phyloP scores from a whole-genome alignment of 2,329 filamentous ascomycete genomes.

The Arthrobotrys sinensis region DNA sequence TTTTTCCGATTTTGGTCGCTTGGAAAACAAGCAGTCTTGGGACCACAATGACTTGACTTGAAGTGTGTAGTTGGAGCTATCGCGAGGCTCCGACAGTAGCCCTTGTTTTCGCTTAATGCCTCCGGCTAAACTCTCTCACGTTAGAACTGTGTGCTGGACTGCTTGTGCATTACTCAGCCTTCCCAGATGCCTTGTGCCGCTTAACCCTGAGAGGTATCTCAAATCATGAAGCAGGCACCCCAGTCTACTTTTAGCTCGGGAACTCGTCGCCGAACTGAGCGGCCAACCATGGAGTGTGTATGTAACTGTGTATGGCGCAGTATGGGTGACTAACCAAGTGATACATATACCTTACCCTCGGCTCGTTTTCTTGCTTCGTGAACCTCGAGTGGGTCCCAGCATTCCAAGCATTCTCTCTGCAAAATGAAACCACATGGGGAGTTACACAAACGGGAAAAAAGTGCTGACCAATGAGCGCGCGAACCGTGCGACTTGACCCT shows the following conservation, averaged over 20 bases:
- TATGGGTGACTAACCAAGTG: slow-evolving; percentile 52
- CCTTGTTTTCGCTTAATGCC: slow-evolving; percentile 25
- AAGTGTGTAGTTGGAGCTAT: slow-evolving; percentile 17
- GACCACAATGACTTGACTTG: slow-evolving; percentile 31
- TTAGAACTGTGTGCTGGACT: slow-evolving; percentile 19
- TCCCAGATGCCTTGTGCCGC: slow-evolving; percentile 44
- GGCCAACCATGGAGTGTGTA: not conserved
- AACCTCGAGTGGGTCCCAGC: slow-evolving; percentile 11
- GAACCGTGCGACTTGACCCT: slow-evolving; percentile 32
- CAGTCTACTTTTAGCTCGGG: slow-evolving; percentile 38
- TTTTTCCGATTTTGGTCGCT: slow-evolving; percentile 41
- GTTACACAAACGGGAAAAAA: slow-evolving; percentile 58
- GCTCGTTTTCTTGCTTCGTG: slow-evolving; percentile 7
- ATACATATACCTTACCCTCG: slow-evolving; percentile 7
- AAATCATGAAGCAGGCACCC: slow-evolving; percentile 58
- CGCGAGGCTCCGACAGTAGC: slow-evolving; percentile 36
- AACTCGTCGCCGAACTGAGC: slow-evolving; percentile 51
- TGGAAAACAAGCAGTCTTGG: slow-evolving; percentile 30
- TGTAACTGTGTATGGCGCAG: slow-evolving; percentile 15
- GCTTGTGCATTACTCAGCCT: slow-evolving; percentile 57
- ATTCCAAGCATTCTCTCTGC: slow-evolving; percentile 13
- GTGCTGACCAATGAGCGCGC: slow-evolving; percentile 43
- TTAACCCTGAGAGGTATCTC: slow-evolving; percentile 49
- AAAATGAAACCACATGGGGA: slow-evolving; percentile 52
- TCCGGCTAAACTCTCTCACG: slow-evolving; percentile 29